Conservation (phyloP, 2,329 filamentous ascomycete genomes). For the Fusarium buharicum region DNA sequence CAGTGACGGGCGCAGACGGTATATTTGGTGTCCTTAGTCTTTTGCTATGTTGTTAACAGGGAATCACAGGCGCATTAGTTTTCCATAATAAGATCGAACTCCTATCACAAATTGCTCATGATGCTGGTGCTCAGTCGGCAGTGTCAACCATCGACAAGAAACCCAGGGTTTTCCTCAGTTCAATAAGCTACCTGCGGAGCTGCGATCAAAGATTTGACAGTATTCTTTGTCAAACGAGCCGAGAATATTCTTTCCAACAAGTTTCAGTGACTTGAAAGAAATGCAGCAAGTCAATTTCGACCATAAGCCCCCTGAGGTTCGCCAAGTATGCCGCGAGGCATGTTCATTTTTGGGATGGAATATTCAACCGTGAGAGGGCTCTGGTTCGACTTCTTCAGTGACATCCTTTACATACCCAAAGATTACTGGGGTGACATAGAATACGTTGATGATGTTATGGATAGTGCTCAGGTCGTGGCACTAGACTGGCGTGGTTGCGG, state of each 20-base stretch:
- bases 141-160: not conserved
- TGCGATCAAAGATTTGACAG: not conserved
- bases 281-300: not conserved
- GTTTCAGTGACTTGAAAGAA: too few relatives aligned
- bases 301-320: slow-evolving; percentile 1
- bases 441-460: not conserved
- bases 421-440: too few relatives aligned
- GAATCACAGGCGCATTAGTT: not conserved
- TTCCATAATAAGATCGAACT: not conserved
- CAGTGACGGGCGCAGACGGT: not conserved
- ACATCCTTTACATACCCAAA: not conserved
- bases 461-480: not conserved
- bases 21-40: not conserved
- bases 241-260: slow-evolving; percentile 1
- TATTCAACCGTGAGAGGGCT: not conserved
- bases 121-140: not conserved
- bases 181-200: not conserved
- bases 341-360: not conserved
- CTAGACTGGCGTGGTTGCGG: not conserved
- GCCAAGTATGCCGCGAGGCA: slow-evolving; percentile 7
- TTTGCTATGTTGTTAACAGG: not conserved
- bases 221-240: not conserved
- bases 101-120: not conserved
- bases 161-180: not conserved
- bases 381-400: slow-evolving; percentile 8